phyloP scores from a whole-genome alignment of 176 grass and related monocot species.

The Carex littledalei region DNA sequence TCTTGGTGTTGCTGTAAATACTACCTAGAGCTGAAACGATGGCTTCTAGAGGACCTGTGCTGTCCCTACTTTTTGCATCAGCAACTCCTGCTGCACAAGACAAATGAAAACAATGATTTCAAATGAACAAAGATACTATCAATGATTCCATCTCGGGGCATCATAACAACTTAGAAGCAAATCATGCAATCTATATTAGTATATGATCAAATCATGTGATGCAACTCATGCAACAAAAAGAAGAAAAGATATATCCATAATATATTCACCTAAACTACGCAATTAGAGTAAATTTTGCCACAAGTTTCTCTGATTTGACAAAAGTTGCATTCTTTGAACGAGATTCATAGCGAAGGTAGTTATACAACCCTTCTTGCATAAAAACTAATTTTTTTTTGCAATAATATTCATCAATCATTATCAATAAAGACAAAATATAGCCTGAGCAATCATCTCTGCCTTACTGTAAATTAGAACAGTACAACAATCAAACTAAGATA shows the following conservation, averaged over 20 bases:
- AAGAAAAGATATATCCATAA: not conserved
- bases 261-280: not conserved
- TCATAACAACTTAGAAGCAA: not conserved
- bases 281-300: not conserved
- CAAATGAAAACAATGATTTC: not conserved
- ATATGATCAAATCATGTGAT: not conserved
- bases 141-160: not conserved
- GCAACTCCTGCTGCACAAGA: slow-evolving; percentile 5
- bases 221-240: not conserved
- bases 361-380: not conserved
- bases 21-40: slow-evolving; percentile 27
- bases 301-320: not conserved
- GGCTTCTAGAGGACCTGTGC: not conserved
- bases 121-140: not conserved
- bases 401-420: not conserved
- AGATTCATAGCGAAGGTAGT: not conserved
- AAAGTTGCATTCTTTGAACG: not conserved
- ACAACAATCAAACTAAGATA: slow-evolving; percentile 22
- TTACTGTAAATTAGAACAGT: not conserved
- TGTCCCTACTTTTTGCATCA: not conserved
- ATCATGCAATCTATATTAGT: not conserved
- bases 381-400: not conserved
- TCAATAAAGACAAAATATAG: not conserved
- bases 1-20: slow-evolving; percentile 46
- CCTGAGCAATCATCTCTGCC: not conserved